Percentiles rank a stretch among this genome's conserved stretches.
phyloP scores from a whole-genome alignment of 768 basidiomycete species.

The Podaxis sp. region DNA sequence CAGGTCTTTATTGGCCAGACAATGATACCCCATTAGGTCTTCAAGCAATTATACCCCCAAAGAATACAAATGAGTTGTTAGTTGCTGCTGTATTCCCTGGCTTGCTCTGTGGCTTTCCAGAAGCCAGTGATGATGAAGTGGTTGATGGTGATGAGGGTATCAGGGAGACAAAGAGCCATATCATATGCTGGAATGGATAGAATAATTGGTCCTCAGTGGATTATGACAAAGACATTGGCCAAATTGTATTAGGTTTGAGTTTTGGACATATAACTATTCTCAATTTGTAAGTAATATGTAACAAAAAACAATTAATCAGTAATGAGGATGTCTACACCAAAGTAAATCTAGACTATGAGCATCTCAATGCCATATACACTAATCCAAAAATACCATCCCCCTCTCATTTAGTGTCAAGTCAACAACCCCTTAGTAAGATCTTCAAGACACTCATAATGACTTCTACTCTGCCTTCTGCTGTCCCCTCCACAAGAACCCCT shows the following conservation, averaged over 20 bases:
- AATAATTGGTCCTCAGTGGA: slow-evolving; percentile 4
- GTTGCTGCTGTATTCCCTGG: slow-evolving; percentile 54
- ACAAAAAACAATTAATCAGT: background rate
- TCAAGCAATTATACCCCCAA: background rate
- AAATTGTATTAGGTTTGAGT: background rate
- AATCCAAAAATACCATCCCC: no score
- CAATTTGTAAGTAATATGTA: background rate
- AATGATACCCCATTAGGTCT: slow-evolving; percentile 18
- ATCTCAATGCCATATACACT: no score
- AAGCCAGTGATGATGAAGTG: background rate
- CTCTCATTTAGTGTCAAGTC: background rate
- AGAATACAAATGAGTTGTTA: slow-evolving; percentile 36
- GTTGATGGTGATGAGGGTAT: background rate
- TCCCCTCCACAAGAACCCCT: background rate
- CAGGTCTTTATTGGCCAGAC: slow-evolving; percentile 31
- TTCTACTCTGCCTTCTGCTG: background rate
- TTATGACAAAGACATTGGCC: slow-evolving; percentile 8
- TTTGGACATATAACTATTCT: slow-evolving; percentile 3
- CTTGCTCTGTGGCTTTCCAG: slow-evolving; percentile 24
- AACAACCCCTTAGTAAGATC: background rate
- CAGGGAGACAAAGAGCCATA: slow-evolving; percentile 17
- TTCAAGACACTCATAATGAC: background rate
- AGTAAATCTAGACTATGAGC: background rate
- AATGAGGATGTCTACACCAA: background rate
- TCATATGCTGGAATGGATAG: slow-evolving; percentile 9